Evolutionary conservation across 2,329 filamentous ascomycete species (phyloP).

Genomic region (Trichoderma lentiforme): DNA sequence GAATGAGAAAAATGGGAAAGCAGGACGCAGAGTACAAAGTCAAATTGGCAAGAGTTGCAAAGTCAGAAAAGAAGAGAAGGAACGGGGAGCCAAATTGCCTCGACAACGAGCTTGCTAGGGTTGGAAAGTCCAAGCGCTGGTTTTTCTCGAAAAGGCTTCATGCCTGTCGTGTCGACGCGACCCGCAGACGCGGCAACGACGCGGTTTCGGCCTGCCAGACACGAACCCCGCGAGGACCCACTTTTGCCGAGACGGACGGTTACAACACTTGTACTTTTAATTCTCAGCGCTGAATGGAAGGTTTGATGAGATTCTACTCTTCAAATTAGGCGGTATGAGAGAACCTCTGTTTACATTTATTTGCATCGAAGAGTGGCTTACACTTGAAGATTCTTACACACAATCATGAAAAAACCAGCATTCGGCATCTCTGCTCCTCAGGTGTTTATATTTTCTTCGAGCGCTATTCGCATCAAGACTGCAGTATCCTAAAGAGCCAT

Average conservation of each 20-base stretch:
- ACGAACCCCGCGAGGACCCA: not conserved
- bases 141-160: not conserved
- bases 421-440: not conserved
- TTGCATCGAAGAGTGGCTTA: not conserved
- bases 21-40: not conserved
- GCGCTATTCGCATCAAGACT: not conserved
- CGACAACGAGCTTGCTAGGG: slow-evolving; percentile 13
- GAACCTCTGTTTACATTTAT: not conserved
- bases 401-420: not conserved
- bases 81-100: slow-evolving; percentile 14
- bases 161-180: slow-evolving; percentile 5
- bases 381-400: not conserved
- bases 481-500: not conserved
- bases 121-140: slow-evolving; percentile 4
- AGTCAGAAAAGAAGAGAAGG: not conserved
- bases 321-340: not conserved
- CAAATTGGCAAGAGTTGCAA: not conserved
- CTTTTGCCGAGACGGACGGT: not conserved
- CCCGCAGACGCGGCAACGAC: slow-evolving; percentile 15
- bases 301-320: not conserved
- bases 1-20: not conserved
- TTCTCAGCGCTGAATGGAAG: not conserved
- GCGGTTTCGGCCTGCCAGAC: not conserved
- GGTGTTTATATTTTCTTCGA: not conserved
- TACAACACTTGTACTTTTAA: not conserved